phyloP scores from a whole-genome alignment of 2,329 filamentous ascomycete species.

The Xylariomycetidae sp. region DNA sequence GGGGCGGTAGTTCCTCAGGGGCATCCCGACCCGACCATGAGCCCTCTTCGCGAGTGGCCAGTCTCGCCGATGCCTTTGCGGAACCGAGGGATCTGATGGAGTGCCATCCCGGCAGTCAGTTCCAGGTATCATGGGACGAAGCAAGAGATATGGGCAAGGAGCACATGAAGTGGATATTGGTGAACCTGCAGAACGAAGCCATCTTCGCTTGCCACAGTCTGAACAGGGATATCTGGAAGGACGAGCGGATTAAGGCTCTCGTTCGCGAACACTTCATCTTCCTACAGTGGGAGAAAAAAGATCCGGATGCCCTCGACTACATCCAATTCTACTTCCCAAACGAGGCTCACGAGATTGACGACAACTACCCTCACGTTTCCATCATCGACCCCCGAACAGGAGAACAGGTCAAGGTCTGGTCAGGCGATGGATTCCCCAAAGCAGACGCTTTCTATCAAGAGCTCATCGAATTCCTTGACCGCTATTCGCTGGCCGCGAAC shows the following conservation, averaged over 20 bases:
- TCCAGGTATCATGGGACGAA: slow-evolving; percentile 84
- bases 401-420: slow-evolving; percentile 96
- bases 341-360: slow-evolving; percentile 67
- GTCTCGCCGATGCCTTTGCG: no score
- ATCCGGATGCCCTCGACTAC: slow-evolving; percentile 71
- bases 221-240: slow-evolving; percentile 96
- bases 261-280: slow-evolving; percentile 92
- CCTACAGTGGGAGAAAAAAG: slow-evolving; percentile 86
- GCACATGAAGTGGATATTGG: slow-evolving; percentile 86
- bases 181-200: slow-evolving; percentile 89
- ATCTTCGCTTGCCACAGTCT: slow-evolving; percentile 92
- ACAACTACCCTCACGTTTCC: slow-evolving; percentile 91
- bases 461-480: slow-evolving; percentile 91
- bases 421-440: slow-evolving; percentile 70
- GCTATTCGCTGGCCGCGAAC: slow-evolving; percentile 81
- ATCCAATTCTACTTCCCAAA: slow-evolving; percentile 80
- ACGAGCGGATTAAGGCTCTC: slow-evolving; percentile 68
- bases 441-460: slow-evolving; percentile 82
- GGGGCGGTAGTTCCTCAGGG: slow-evolving; percentile 37
- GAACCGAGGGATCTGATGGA: no score
- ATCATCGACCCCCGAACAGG: slow-evolving; percentile 94
- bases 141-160: slow-evolving; percentile 83
- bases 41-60: slow-evolving; percentile 64
- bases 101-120: no score
- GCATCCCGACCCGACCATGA: slow-evolving; percentile 15